phyloP scores from a whole-genome alignment of 495 filamentous ascomycete genomes.

The Melanomma pulvis-pyrius region DNA sequence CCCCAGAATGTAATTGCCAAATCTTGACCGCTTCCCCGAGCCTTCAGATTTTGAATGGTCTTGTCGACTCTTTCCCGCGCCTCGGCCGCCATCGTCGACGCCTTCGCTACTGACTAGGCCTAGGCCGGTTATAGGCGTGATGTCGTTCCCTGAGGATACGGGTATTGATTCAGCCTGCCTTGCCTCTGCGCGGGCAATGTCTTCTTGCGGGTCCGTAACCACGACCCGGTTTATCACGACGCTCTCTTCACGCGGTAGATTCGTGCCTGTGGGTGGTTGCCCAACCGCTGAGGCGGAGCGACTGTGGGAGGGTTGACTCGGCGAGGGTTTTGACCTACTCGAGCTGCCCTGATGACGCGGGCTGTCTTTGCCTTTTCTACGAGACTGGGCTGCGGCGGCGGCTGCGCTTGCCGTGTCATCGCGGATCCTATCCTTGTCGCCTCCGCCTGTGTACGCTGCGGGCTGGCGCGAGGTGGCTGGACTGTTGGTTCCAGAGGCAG shows the following conservation, averaged over 20 bases:
- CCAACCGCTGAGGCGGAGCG: conserved; percentile 50
- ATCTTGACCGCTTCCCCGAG: conserved; percentile 75
- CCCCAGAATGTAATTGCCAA: conserved; percentile 92
- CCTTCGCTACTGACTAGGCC: conserved; percentile 57
- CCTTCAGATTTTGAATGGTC: conserved; percentile 65
- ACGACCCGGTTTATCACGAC: conserved; percentile 77
- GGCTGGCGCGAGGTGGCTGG: conserved; percentile 21
- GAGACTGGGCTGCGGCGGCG: conserved; percentile 52
- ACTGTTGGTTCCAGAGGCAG: conserved; percentile 19
- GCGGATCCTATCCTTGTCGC: conserved; percentile 46
- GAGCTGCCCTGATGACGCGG: conserved; percentile 45
- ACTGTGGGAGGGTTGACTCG: conserved; percentile 45
- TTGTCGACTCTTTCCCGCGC: conserved; percentile 70
- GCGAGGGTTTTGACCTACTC: conserved; percentile 29
- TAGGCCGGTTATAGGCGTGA: conserved; percentile 57
- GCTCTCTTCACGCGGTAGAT: conserved; percentile 63
- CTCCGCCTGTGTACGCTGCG: conserved; percentile 19
- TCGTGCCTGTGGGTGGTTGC: conserved; percentile 47
- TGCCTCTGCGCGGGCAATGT: conserved; percentile 75
- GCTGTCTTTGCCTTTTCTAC: conserved; percentile 53
- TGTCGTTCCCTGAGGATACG: conserved; percentile 52
- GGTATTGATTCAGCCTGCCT: conserved; percentile 67
- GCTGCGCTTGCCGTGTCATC: conserved; percentile 41
- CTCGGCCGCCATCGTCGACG: conserved; percentile 64
- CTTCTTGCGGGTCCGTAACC: conserved; percentile 76